phyloP scores from a whole-genome alignment of 169 alveolate species.

The Plasmodium vinckei region DNA sequence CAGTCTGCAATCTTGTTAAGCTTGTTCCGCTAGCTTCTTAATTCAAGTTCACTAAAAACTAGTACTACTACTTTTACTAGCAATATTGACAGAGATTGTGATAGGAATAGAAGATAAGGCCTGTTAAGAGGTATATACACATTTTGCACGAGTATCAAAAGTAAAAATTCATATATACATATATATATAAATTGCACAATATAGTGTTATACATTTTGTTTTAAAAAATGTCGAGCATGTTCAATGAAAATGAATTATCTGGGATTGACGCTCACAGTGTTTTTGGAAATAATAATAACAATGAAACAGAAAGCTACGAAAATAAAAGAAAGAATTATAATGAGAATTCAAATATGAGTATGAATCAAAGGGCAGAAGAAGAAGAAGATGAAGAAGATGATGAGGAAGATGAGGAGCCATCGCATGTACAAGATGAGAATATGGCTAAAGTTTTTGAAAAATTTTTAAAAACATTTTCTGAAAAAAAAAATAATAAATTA shows the following conservation, averaged over 20 bases:
- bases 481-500: conserved; percentile 69
- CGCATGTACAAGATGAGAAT: conserved; percentile 85
- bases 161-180: background rate
- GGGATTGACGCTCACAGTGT: conserved; percentile 69
- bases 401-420: conserved; percentile 81
- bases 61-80: too few relatives aligned
- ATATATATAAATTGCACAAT: background rate
- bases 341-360: conserved; percentile 33
- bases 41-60: too few relatives aligned
- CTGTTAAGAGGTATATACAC: too few relatives aligned
- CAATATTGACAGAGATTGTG: too few relatives aligned
- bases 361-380: conserved; percentile 8
- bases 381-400: conserved; percentile 63
- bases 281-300: conserved; percentile 31
- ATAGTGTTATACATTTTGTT: too few relatives aligned
- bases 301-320: conserved; percentile 23
- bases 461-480: conserved; percentile 79
- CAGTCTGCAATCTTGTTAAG: too few relatives aligned
- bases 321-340: conserved; percentile 28
- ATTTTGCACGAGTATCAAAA: too few relatives aligned
- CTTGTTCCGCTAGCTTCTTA: too few relatives aligned
- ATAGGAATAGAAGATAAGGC: too few relatives aligned
- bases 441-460: conserved; percentile 85
- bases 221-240: conserved; percentile 41
- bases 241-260: conserved; percentile 64